Conservation (phyloP, 2,329 filamentous ascomycete species). For the Colletotrichum noveboracense region DNA sequence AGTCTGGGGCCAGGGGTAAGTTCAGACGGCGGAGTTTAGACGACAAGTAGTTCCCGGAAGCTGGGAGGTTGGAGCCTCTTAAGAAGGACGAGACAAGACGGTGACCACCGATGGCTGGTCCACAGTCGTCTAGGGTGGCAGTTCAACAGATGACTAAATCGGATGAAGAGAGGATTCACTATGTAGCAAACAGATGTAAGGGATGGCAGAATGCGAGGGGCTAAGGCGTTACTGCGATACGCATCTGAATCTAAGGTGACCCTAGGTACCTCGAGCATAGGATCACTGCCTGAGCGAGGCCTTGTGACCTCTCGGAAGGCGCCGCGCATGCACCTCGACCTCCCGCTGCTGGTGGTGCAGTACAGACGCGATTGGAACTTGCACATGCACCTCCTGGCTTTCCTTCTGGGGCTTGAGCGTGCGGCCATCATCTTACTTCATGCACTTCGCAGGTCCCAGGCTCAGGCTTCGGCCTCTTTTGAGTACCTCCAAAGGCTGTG, state of each 20-base stretch:
- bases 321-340: slow-evolving; percentile 1
- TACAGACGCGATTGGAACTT: background rate
- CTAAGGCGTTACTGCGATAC: background rate
- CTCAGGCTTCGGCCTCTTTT: background rate
- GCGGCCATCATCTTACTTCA: background rate
- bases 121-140: background rate
- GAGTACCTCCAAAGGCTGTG: background rate
- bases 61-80: background rate
- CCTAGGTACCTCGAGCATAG: background rate
- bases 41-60: background rate
- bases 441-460: background rate
- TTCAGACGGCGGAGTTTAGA: background rate
- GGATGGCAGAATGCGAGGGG: background rate
- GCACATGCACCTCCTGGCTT: background rate
- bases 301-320: slow-evolving; percentile 19
- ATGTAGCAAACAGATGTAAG: slow-evolving; percentile 5
- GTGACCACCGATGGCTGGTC: slow-evolving; percentile 18
- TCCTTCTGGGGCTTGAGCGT: background rate
- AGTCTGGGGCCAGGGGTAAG: background rate
- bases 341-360: background rate
- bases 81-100: background rate
- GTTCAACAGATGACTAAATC: background rate
- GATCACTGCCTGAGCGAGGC: slow-evolving; percentile 2
- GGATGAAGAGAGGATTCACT: background rate
- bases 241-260: background rate